Base-by-base conservation (phyloP, 768 basidiomycete genomes). In the Russula compacta region DNA sequence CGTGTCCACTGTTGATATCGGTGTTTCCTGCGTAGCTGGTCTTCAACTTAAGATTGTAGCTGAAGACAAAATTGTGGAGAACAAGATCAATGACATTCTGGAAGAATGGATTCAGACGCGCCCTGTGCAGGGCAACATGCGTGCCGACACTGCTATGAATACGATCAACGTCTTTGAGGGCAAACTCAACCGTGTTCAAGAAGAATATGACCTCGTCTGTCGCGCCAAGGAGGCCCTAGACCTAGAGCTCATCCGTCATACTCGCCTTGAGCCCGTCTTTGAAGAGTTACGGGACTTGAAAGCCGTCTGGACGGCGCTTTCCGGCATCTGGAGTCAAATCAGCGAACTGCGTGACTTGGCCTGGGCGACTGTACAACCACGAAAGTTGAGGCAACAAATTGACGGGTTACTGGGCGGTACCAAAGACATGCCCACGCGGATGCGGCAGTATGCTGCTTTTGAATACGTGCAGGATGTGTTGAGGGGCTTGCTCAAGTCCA, bases 31-130 rank as follows among this genome's bases (percentile, higher is more conserved):
- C 43, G 43, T 62, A 95, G 95, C 92, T 64, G 97, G 95, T 0
- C 79, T 99, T n/a, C 97, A 98, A 73, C 79, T 98, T 64, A 99
- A 98, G 81, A 95, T 99, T 72, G 91, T 95, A n/a, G 94, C 97
- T 1, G 94, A 99, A 73, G 97, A 98, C 78, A 95, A 95, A 77
- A 93, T 98, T 57, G 85, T 98, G 1, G 92, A 95, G 77, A 91
- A 92, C 74, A 94, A 92, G 76, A 94, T 98, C 69, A 86, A 82
- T 68, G 94, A 97, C 68, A 82, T 93, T 60, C 79, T 97, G 15
- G 74, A 79, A 58, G 97, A 98, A 72, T 98, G 97, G 97, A 95
- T 98, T 71, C 82, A 87, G 69, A 92, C 87, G 64, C 92, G 97
- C 69, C 97, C 97, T 0, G 92, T 99, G 14, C 95, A 98, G 73